phyloP scores from a whole-genome alignment of 164 flowering plant genomes.

The Vitis rotundifolia region DNA sequence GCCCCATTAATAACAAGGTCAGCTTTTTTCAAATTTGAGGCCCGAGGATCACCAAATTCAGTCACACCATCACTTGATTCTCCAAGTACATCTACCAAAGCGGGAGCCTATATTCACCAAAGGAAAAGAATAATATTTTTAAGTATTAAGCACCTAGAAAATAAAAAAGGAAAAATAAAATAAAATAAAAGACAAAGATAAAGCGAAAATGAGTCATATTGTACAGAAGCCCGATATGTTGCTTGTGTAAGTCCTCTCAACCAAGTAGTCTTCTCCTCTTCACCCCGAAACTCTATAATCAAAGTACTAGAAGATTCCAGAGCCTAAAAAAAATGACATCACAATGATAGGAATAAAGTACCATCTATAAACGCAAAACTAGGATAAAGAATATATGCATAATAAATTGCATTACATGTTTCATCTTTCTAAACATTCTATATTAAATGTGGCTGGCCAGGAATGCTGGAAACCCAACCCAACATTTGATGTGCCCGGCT shows the following conservation, averaged over 20 bases:
- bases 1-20: conserved; percentile 88
- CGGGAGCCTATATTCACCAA: conserved; percentile 61
- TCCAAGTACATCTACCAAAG: conserved; percentile 58
- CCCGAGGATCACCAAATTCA: conserved; percentile 36
- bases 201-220: neutral
- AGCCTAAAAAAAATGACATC: conserved; percentile 46
- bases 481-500: no score
- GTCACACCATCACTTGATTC: conserved; percentile 31
- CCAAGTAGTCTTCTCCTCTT: conserved; percentile 76
- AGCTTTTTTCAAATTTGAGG: conserved; percentile 45
- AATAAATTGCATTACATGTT: neutral
- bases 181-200: neutral
- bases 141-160: conserved; percentile 1
- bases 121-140: conserved; percentile 4
- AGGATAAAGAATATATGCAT: neutral
- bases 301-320: conserved; percentile 87
- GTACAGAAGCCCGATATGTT: conserved; percentile 92
- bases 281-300: conserved; percentile 70
- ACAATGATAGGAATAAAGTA: neutral
- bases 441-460: no score
- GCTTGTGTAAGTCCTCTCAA: conserved; percentile 76
- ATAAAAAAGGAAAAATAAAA: neutral
- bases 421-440: no score
- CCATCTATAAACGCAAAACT: neutral
- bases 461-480: no score